phyloP scores from a whole-genome alignment of 2,329 filamentous ascomycete genomes.

The Ploettnerulaceae sp. region DNA sequence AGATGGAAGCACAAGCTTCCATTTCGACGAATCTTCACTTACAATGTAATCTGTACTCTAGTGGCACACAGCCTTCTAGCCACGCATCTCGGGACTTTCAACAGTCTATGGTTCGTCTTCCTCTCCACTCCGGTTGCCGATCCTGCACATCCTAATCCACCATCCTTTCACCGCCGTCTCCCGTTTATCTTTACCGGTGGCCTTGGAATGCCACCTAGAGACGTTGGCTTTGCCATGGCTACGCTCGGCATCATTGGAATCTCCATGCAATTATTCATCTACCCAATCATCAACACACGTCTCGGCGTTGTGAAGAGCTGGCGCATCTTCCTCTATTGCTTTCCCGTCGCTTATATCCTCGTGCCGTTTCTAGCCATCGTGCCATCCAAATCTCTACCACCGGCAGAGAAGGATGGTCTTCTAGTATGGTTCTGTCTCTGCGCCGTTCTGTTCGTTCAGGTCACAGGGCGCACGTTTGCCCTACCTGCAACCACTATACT shows the following conservation, averaged over 20 bases:
- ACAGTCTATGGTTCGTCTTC: conserved; percentile 55
- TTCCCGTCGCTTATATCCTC: conserved; percentile 63
- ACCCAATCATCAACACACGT: conserved; percentile 59
- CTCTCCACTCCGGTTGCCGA: conserved; percentile 52
- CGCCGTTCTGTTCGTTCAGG: conserved; percentile 55
- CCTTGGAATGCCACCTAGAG: conserved; percentile 62
- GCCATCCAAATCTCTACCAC: conserved; percentile 38
- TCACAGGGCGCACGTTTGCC: conserved; percentile 61
- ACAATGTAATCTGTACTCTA: conserved; percentile 44
- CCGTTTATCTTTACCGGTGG: conserved; percentile 56
- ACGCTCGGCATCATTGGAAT: conserved; percentile 71
- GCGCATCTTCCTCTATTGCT: conserved; percentile 60
- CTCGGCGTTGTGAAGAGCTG: conserved; percentile 65
- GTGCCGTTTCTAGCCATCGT: conserved; percentile 67
- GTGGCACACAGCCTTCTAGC: conserved; percentile 63
- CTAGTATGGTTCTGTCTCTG: conserved; percentile 28
- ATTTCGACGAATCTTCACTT: conserved; percentile 33
- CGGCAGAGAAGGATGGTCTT: conserved; percentile 28
- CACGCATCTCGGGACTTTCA: conserved; percentile 61
- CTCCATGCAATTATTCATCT: conserved; percentile 62
- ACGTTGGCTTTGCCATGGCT: conserved; percentile 70
- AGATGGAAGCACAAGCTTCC: conserved; percentile 25
- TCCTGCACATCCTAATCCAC: conserved; percentile 46
- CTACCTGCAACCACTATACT: conserved; percentile 25
- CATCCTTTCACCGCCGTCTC: conserved; percentile 39